phyloP scores from a whole-genome alignment of 805 yeast genomes.

The Nakazawaea peltata region DNA sequence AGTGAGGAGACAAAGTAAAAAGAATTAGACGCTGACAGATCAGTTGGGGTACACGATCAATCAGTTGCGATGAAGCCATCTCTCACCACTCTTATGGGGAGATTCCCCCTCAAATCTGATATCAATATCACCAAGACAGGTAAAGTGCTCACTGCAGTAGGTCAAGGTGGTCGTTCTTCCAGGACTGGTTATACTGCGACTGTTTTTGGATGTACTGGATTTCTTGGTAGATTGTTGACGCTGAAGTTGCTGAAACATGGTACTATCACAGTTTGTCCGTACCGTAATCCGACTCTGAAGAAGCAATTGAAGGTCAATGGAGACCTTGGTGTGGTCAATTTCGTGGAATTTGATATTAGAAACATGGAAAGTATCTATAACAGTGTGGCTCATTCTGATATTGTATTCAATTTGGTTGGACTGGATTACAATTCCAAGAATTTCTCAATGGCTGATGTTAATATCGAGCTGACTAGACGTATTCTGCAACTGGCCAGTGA shows the following conservation, averaged over 20 bases:
- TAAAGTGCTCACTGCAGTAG: conserved; percentile 62
- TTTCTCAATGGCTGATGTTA: conserved; percentile 76
- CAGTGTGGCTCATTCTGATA: conserved; percentile 72
- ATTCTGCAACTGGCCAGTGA: conserved; percentile 67
- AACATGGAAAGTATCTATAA: conserved; percentile 70
- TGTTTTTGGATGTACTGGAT: conserved; percentile 78
- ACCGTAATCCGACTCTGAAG: conserved; percentile 68
- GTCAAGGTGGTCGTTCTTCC: conserved; percentile 77
- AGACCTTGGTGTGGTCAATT: conserved; percentile 81
- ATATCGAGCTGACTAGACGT: conserved; percentile 71
- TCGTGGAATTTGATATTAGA: conserved; percentile 75
- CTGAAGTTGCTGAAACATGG: conserved; percentile 78
- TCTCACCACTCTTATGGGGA: no score
- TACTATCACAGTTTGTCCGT: conserved; percentile 70
- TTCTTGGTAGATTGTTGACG: conserved; percentile 64
- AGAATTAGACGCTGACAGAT: no score
- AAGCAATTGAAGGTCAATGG: conserved; percentile 78
- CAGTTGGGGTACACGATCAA: no score
- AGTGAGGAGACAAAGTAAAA: no score
- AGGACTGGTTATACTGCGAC: conserved; percentile 86
- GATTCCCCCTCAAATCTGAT: conserved; percentile 43
- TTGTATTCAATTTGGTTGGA: conserved; percentile 75
- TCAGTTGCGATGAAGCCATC: no score
- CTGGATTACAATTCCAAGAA: conserved; percentile 70
- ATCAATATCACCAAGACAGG: conserved; percentile 68